Percentiles rank a stretch among this genome's conserved stretches.
These are phyloP conservation scores for Sungouiella blattae DNA, from an alignment of 805 yeast species.

Conservation along the genomic window DNA sequence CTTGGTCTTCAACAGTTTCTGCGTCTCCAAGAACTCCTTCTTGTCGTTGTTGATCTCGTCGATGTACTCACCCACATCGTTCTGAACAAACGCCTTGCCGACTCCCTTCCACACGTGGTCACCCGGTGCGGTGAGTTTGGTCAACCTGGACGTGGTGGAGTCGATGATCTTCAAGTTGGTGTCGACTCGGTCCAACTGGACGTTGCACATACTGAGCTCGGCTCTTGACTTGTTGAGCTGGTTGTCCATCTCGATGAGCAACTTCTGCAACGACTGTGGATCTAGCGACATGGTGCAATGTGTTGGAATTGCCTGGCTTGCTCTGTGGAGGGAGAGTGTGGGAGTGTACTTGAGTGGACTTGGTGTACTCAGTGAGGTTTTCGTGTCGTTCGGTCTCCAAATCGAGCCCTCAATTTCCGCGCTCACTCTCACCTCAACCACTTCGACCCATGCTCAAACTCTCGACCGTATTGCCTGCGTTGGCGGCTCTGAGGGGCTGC, in stretches of 20 bases:
- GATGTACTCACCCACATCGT: conserved; percentile 45
- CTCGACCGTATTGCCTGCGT: too few species aligned
- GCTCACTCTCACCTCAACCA: too few species aligned
- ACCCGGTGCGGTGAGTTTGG: conserved; percentile 30
- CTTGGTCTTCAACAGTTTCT: conserved; percentile 62
- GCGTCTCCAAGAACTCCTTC: conserved; percentile 52
- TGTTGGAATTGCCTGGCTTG: too few species aligned
- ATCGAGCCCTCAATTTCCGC: too few species aligned
- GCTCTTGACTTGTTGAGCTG: conserved; percentile 58
- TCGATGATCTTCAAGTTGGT: conserved; percentile 52
- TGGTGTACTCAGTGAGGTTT: too few species aligned
- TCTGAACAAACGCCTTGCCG: conserved; percentile 68
- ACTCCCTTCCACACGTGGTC: conserved; percentile 77
- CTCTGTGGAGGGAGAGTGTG: too few species aligned
- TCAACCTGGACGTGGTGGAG: conserved; percentile 56
- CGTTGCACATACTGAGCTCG: conserved; percentile 53
- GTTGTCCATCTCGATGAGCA: conserved; percentile 62
- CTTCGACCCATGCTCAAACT: too few species aligned
- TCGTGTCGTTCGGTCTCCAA: too few species aligned
- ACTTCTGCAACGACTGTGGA: conserved; percentile 48
- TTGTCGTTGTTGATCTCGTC: conserved; percentile 49
- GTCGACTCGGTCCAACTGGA: conserved; percentile 47
- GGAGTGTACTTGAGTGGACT: too few species aligned
- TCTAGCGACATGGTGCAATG: conserved; percentile 37
- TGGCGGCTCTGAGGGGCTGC: too few species aligned